Percentiles rank a stretch among this genome's conserved stretches.
Conservation (phyloP, 2,329 filamentous ascomycete species). For the Penicillium thymicola region DNA sequence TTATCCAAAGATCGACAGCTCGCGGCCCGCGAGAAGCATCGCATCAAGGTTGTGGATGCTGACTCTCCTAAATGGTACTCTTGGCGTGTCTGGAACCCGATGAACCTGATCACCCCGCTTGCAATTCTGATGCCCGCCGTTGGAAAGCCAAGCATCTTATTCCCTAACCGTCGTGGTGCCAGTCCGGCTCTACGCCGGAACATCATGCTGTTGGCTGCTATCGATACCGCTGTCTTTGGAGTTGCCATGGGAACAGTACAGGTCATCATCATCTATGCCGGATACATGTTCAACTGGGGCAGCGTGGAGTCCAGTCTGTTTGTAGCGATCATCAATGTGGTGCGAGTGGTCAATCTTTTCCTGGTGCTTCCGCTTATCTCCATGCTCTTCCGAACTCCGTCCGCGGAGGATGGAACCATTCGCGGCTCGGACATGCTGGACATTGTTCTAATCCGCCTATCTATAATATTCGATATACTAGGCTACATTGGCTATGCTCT, state of each 20-base stretch:
- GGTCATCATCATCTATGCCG: constrained; percentile 80
- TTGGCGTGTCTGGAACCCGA: constrained; percentile 39
- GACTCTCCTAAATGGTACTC: constrained; percentile 33
- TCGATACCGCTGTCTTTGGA: constrained; percentile 79
- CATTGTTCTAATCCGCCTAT: constrained; percentile 68
- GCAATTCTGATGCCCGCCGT: constrained; percentile 69
- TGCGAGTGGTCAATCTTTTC: constrained; percentile 72
- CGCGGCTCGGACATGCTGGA: constrained; percentile 75
- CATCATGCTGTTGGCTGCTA: constrained; percentile 72
- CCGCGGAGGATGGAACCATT: constrained; percentile 46
- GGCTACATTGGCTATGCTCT: constrained; percentile 75
- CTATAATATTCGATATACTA: constrained; percentile 71
- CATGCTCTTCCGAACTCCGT: constrained; percentile 62
- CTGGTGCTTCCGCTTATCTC: constrained; percentile 73
- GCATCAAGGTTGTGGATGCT: constrained; percentile 37
- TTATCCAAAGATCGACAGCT: constrained; percentile 69
- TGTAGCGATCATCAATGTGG: constrained; percentile 73
- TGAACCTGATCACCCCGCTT: constrained; percentile 73
- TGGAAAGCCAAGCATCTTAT: constrained; percentile 26
- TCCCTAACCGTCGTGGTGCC: constrained; percentile 55
- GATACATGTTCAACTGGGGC: constrained; percentile 77
- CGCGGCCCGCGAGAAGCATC: constrained; percentile 66
- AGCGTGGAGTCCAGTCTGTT: constrained; percentile 77
- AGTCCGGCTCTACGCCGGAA: constrained; percentile 67
- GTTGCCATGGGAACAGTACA: constrained; percentile 75